Evolutionary conservation across 2,329 filamentous ascomycete species (phyloP), one percentile per base, ranked within the genome.

Genomic region (Sporothrix mexicana): DNA sequence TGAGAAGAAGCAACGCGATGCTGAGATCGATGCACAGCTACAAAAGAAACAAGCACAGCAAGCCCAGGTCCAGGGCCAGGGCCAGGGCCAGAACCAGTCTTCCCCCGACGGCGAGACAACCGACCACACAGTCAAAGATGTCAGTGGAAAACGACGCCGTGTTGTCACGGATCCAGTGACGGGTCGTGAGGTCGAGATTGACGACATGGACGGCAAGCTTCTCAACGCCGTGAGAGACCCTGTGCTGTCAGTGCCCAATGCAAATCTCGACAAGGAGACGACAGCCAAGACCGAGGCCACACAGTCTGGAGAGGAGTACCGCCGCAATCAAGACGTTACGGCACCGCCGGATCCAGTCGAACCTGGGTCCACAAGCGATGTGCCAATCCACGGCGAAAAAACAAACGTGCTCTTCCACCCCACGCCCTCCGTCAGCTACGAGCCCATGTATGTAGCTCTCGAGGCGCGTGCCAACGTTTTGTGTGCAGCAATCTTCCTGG

Each of bases 351-450:
- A 97, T 76, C 95, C 95, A 0, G 85, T 97, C 23, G 90, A 91
- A 17, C 87, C 91, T 73, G 93, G 94, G 30, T 90, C 91, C 47
- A 98, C 95, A 0, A 95, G 93, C 36, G 96, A 98, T 81, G 94
- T 98, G 1, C 96, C 96, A 2, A 97, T 98, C 73, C 93, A 95
- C 79, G 95, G 95, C 78, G 95, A 98, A 80, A 98, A 96, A 87
- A 98, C 96, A 3, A 98, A 97, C 75, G 91, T 98, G 20, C 87
- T 98, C 43, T 98, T 98, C 82, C 95, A 98, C 81, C 95, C 96
- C 17, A 98, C 95, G 0, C 95, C 95, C 0, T 92, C 92, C 0
- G 88, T 97, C 76, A 94, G 91, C 83, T 97, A 94, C 79, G 93
- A 97, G 81, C 94, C 95, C 4, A 97, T 94, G 88, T 98, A 93